phyloP scores from a whole-genome alignment of 495 filamentous ascomycete species.

The Copromyces sp. region DNA sequence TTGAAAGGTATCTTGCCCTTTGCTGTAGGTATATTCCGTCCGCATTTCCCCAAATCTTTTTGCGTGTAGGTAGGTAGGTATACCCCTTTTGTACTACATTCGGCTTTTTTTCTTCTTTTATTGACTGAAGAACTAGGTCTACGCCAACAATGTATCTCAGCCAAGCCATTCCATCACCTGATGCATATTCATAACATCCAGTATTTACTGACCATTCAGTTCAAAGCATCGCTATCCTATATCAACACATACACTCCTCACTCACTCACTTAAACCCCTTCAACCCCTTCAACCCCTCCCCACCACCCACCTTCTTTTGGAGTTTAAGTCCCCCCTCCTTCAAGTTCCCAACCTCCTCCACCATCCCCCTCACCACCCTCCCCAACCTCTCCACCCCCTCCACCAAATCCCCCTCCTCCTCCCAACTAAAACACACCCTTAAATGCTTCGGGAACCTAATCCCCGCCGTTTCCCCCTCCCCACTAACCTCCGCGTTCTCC shows the following conservation, averaged over 20 bases:
- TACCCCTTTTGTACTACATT: no score
- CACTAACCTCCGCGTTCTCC: slow-evolving; percentile 54
- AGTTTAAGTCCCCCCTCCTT: no score
- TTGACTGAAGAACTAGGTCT: no score
- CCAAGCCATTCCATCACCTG: no score
- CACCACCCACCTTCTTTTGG: background rate
- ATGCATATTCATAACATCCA: background rate
- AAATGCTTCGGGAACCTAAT: slow-evolving; percentile 44
- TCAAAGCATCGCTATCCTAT: background rate
- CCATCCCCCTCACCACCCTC: slow-evolving; percentile 26
- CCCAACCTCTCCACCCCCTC: slow-evolving; percentile 60
- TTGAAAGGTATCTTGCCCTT: no score
- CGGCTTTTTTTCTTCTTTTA: no score
- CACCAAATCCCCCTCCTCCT: slow-evolving; percentile 51
- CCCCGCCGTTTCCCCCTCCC: slow-evolving; percentile 36
- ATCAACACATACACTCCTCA: background rate
- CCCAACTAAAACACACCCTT: slow-evolving; percentile 69
- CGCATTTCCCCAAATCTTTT: no score
- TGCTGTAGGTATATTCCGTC: no score
- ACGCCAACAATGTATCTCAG: no score
- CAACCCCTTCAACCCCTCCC: background rate
- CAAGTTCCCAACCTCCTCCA: background rate
- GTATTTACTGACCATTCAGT: no score
- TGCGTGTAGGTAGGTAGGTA: no score
- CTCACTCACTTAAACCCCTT: slow-evolving; percentile 1